Base-by-base conservation (phyloP, 495 filamentous ascomycete genomes). In the Copromyces sp. region DNA sequence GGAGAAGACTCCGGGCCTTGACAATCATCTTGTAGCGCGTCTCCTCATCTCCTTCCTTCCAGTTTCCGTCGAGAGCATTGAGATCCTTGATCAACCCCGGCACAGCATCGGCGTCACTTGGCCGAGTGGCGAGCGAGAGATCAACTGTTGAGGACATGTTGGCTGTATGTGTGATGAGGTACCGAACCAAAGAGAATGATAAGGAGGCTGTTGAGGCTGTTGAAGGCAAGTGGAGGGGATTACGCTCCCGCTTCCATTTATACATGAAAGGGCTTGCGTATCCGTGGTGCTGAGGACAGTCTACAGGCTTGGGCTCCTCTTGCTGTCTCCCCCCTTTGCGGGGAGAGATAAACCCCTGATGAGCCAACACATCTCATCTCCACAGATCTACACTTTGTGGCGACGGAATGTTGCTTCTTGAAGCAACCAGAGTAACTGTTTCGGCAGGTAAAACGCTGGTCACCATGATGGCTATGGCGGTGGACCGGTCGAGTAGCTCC, bases 1-100 rank as follows among this genome's bases (percentile, higher is more conserved):
- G 73, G n/a, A 77, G 75, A 4, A 81, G 74, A 12, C 70, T 47
- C 29, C 77, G 76, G 20, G 79, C 78, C 44, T 78, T 75, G 35
- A 71, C 78, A 53, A 80, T 73, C 41, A 82, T 71, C 32, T 17
- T 17, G 5, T 73, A 68, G 17, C 77, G 73, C 17, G 47, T 71
- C 9, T 70, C 71, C 5, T 73, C 71, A 45, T 77, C 68, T 39
- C 69, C 53, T 40, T 39, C n/a, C 29, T 40, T 40, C 70, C 39
- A n/a, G 12, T 32, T 17, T 38, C 16, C 29, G 1, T 40, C 12
- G 14, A 75, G 65, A 32, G 12, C 35, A 16, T 73, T 24, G 68
- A 79, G 74, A 47, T 77, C 73, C 9, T 71, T 16, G 35, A 75
- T 9, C 2, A 79, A 73, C 6, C 39, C 16, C 4, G 77, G 70